Evolutionary conservation across 306 rosid genomes (phyloP).

Genomic region (Nissolia schottii): DNA sequence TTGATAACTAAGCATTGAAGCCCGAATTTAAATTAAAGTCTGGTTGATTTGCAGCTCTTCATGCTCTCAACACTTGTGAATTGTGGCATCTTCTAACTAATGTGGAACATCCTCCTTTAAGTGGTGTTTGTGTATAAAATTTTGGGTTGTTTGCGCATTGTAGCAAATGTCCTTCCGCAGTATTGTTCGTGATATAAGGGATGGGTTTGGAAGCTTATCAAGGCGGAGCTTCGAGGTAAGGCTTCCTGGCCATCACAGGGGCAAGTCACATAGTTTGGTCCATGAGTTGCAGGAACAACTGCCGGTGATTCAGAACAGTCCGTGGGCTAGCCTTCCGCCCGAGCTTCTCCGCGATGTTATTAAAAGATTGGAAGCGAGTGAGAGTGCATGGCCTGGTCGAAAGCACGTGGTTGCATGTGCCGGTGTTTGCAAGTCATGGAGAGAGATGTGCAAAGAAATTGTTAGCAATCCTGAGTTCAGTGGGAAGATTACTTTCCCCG

Average conservation of each 20-base stretch:
- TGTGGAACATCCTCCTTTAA: slow-evolving; percentile 16
- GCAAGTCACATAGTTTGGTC: slow-evolving; percentile 65
- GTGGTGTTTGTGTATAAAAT: not conserved
- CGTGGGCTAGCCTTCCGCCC: slow-evolving; percentile 87
- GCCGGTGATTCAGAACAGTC: slow-evolving; percentile 49
- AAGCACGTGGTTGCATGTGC: slow-evolving; percentile 78
- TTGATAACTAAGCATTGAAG: slow-evolving; percentile 31
- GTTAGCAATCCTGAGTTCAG: slow-evolving; percentile 64
- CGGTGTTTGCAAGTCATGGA: slow-evolving; percentile 87
- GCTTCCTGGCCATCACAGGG: slow-evolving; percentile 59
- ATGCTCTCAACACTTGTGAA: slow-evolving; percentile 9
- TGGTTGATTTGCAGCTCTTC: slow-evolving; percentile 47
- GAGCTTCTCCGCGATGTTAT: slow-evolving; percentile 83
- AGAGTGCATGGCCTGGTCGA: slow-evolving; percentile 83
- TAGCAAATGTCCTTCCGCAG: slow-evolving; percentile 84
- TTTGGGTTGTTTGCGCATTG: slow-evolving; percentile 21
- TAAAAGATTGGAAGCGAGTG: slow-evolving; percentile 76
- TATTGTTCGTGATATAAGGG: slow-evolving; percentile 84
- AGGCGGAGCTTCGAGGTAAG: slow-evolving; percentile 81
- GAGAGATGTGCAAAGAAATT: slow-evolving; percentile 90
- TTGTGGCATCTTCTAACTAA: slow-evolving; percentile 15
- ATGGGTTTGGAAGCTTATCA: slow-evolving; percentile 81
- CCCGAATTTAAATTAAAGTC: slow-evolving; percentile 31
- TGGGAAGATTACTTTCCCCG: slow-evolving; percentile 85
- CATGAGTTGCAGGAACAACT: slow-evolving; percentile 55